Base-by-base conservation (phyloP, 306 rosid genomes). In the Cucumis melo region DNA sequence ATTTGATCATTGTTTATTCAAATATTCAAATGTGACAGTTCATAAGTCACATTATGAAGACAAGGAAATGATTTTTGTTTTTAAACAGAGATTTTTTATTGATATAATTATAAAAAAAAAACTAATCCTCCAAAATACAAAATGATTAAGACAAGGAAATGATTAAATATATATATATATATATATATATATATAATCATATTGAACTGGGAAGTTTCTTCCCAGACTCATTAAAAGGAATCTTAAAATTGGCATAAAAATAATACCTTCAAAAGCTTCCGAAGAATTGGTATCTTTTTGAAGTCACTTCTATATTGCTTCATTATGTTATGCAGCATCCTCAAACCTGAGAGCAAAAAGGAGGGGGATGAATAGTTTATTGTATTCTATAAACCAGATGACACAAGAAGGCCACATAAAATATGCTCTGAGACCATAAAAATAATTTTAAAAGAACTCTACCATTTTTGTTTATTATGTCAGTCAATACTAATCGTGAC, bases 191-290 rank as follows among this genome's bases (percentile, higher is more conserved):
- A 10, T 4, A 39, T 5, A 65, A n/a, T n/a, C n/a, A n/a, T 65
- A 17, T 10, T 39, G 73, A 38, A 44, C 54, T 44, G 6, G 19
- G 12, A 44, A 73, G 16, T 57, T 76, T 41, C 29, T 63, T 48
- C 68, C 73, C 53, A 54, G 32, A 73, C 46, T 46, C 80, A 32
- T 77, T 77, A 66, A 78, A 76, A 78, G 60, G 46, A 77, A 44
- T 42, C 14, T n/a, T 10, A 39, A 2, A 62, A 77, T 44, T 59
- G 12, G 6, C 44, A 24, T 42, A 7, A 11, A 76, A 76, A 44
- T 42, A 46, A 67, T 85, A 92, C 99, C 99, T 95, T 95, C 54
- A 95, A 94, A 85, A 95, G 99, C 87, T 95, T 95, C 75, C 99
- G 88, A 46, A 95, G 92, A 77, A 95, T 95, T 12, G 99, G 99